A percentile compares a stretch with the other conserved stretches of the same genome.
Conservation (phyloP, 306 rosid genomes). For the Cicer yamashitae region DNA sequence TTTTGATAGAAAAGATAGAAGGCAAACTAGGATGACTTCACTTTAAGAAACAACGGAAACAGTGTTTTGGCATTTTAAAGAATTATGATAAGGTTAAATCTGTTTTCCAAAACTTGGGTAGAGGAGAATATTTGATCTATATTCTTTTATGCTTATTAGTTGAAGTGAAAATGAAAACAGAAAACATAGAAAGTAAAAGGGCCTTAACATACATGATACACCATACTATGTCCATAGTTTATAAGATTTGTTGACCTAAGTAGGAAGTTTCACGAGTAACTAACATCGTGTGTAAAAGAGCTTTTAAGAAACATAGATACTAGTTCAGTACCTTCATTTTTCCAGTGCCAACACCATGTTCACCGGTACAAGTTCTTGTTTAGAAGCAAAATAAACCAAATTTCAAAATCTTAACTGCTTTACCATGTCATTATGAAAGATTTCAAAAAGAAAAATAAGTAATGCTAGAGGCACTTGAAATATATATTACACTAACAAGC, state of each 20-base stretch:
- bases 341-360: conserved; percentile 97
- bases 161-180: no score
- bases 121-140: no score
- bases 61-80: no score
- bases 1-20: no score
- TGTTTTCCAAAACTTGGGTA: no score
- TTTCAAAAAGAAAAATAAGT: conserved; percentile 22
- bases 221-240: conserved; percentile 26
- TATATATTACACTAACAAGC: conserved; percentile 31
- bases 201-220: neutral
- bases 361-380: conserved; percentile 95
- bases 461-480: conserved; percentile 27
- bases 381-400: conserved; percentile 40
- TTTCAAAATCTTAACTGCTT: conserved; percentile 40
- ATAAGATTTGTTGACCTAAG: conserved; percentile 32
- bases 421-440: conserved; percentile 5
- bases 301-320: conserved; percentile 17
- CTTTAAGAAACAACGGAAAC: no score
- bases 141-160: no score
- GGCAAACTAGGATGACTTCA: no score
- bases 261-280: conserved; percentile 29
- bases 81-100: no score
- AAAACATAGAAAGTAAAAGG: no score
- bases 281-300: neutral
- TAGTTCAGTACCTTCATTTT: conserved; percentile 79